Conservation (phyloP, 306 rosid species). For the Astragalus glycyphyllos region DNA sequence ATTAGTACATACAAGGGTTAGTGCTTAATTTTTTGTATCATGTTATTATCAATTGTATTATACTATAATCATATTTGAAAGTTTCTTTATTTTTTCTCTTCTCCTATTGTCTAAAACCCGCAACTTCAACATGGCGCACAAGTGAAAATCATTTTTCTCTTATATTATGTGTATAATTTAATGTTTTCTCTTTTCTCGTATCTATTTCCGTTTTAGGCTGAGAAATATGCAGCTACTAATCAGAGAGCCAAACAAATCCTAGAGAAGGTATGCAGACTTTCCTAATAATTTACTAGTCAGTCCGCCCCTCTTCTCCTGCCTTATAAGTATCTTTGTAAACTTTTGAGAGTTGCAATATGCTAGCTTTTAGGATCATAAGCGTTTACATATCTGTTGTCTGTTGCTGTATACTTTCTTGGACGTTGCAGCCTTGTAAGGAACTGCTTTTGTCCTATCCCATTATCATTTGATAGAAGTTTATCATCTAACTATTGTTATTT, state of each 20-base stretch:
- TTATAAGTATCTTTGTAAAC: constrained; percentile 9
- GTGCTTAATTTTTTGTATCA: too few species aligned
- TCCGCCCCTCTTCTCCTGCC: background rate
- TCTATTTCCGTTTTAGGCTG: constrained; percentile 53
- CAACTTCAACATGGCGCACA: background rate
- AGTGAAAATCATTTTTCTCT: constrained; percentile 24
- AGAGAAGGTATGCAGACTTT: constrained; percentile 67
- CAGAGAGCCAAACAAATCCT: constrained; percentile 68
- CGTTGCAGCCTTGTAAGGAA: background rate
- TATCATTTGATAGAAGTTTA: constrained; percentile 37
- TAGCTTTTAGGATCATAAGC: background rate
- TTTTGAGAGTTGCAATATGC: constrained; percentile 9
- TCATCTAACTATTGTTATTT: constrained; percentile 23
- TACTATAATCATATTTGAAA: too few species aligned
- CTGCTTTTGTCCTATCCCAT: constrained; percentile 15
- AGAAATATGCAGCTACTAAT: constrained; percentile 72
- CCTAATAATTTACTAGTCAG: background rate
- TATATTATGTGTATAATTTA: constrained; percentile 6
- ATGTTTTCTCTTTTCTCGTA: background rate
- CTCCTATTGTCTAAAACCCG: background rate
- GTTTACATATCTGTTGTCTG: constrained; percentile 14
- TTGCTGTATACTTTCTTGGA: constrained; percentile 21
- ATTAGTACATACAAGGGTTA: too few species aligned
- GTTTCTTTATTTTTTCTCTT: background rate
- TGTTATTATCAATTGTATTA: too few species aligned